These are phyloP conservation scores for Blastocystis sp. DNA, from an alignment of 352 stramenopile genomes.

Conservation along the genomic window DNA sequence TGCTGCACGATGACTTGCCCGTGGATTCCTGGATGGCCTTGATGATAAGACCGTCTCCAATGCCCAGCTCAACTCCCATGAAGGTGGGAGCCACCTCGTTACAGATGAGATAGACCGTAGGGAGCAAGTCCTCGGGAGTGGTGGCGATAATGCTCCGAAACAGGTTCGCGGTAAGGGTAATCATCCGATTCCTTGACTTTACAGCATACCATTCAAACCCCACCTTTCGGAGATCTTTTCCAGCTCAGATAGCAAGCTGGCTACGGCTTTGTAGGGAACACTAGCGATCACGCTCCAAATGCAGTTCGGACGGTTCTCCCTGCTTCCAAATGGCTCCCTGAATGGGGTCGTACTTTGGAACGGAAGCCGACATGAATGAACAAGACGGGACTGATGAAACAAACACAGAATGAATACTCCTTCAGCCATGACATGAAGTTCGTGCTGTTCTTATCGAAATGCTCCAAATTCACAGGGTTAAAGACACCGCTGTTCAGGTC, in stretches of 20 bases:
- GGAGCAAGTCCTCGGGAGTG: slow-evolving; percentile 78
- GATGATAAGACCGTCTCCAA: slow-evolving; percentile 93
- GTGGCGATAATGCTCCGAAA: slow-evolving; percentile 68
- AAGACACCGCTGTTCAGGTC: no score
- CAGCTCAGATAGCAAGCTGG: slow-evolving; percentile 14
- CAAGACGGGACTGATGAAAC: not conserved
- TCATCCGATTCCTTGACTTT: slow-evolving; percentile 34
- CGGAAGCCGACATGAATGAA: slow-evolving; percentile 2
- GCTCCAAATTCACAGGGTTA: no score
- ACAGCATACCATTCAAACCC: not conserved
- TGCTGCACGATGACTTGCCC: slow-evolving; percentile 51
- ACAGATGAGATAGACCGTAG: slow-evolving; percentile 85
- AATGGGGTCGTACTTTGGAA: slow-evolving; percentile 59
- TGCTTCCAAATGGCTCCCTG: slow-evolving; percentile 61
- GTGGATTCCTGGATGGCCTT: slow-evolving; percentile 82
- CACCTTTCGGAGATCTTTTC: slow-evolving; percentile 60
- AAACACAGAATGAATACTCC: not conserved
- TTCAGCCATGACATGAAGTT: no score
- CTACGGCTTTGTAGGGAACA: slow-evolving; percentile 65
- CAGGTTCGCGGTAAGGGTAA: slow-evolving; percentile 54
- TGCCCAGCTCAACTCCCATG: slow-evolving; percentile 95
- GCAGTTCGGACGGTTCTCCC: slow-evolving; percentile 28
- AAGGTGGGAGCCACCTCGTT: slow-evolving; percentile 90
- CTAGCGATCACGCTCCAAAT: not conserved
- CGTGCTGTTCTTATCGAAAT: no score